phyloP scores from a whole-genome alignment of 192 early-diverging fungal genomes.

The Gonapodya prolifera region DNA sequence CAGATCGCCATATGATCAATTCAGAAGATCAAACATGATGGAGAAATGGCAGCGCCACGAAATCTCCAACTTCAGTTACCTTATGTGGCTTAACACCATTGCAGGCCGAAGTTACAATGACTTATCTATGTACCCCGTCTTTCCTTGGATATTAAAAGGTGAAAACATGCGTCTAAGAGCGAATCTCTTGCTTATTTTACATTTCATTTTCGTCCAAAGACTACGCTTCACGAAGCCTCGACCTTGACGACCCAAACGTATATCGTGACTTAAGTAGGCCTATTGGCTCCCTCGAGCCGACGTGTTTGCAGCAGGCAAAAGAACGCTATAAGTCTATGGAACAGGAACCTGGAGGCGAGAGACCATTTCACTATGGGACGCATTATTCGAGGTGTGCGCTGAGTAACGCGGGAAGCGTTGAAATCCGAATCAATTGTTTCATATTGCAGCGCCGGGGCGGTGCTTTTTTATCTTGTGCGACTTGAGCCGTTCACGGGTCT shows the following conservation, averaged over 20 bases:
- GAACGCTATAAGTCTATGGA: background rate
- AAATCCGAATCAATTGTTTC: too few relatives aligned
- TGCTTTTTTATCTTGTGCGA: constrained; percentile 77
- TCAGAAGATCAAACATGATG: constrained; percentile 48
- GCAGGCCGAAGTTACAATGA: constrained; percentile 52
- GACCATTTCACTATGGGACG: constrained; percentile 77
- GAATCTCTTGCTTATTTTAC: too few relatives aligned
- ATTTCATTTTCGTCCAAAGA: constrained; percentile 13
- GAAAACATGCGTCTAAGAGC: constrained; percentile 50
- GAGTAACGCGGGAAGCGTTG: too few relatives aligned
- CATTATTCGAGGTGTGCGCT: constrained; percentile 70
- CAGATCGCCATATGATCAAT: constrained; percentile 13
- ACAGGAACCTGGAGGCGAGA: background rate
- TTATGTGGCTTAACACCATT: constrained; percentile 85
- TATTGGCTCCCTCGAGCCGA: constrained; percentile 70
- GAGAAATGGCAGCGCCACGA: constrained; percentile 73
- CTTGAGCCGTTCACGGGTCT: constrained; percentile 79
- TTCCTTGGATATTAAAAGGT: constrained; percentile 83
- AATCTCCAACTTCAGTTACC: constrained; percentile 89
- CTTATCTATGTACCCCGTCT: constrained; percentile 91
- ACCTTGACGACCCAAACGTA: constrained; percentile 57
- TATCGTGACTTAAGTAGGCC: constrained; percentile 86
- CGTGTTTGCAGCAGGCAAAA: constrained; percentile 19
- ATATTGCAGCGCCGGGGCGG: constrained; percentile 63
- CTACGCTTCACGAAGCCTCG: constrained; percentile 31